Evolutionary conservation across 768 basidiomycete genomes (phyloP), one percentile per base, ranked within the genome.

Genomic region (Kwoniella mangroviensis): DNA sequence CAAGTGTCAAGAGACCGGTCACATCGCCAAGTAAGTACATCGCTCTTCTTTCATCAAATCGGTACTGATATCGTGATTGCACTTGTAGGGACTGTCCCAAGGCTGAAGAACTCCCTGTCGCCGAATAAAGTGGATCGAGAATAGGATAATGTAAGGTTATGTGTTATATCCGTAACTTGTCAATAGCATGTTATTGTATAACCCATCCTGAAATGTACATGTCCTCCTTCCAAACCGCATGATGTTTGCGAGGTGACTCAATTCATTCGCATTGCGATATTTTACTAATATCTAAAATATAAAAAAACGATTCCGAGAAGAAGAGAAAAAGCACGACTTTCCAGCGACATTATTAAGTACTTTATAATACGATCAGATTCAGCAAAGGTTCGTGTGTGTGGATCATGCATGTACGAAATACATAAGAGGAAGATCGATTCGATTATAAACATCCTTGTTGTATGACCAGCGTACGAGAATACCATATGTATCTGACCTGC

Each of bases 1-100:
- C 77, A 78, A 77, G 68, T 82, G 81, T 57, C 73, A 79, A 69
- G 74, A 76, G 68, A 70, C 76, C 17, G 81, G 81, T 55, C 81
- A 82, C 69, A 80, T 82, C 55, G 81, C 81, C 66, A 71, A 60
- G 70, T 63, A 49, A 74, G 60, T 72, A 40, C 2, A 28, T n/a
- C 26, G 5, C 15, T 26, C 45, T 3, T 12, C 22, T 6, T 5
- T 26, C n/a, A 45, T 24, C 10, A 17, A 9, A 40, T 21, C 15
- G 42, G 17, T 43, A 17, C n/a, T 61, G 41, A 42, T 34, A 34
- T 22, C 6, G 3, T 54, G 22, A 13, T 21, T 0, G 4, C 54
- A 9, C 51, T 55, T 15, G 19, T 43, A 69, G 68, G 62, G 68
- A 69, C 62, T 69, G 68, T 56, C 34, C 68, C 52, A 69, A 69